Percentiles rank a stretch among this genome's conserved stretches.
Conservation (phyloP, 1,284 basidiomycete genomes). For the Fomitopsis betulina region DNA sequence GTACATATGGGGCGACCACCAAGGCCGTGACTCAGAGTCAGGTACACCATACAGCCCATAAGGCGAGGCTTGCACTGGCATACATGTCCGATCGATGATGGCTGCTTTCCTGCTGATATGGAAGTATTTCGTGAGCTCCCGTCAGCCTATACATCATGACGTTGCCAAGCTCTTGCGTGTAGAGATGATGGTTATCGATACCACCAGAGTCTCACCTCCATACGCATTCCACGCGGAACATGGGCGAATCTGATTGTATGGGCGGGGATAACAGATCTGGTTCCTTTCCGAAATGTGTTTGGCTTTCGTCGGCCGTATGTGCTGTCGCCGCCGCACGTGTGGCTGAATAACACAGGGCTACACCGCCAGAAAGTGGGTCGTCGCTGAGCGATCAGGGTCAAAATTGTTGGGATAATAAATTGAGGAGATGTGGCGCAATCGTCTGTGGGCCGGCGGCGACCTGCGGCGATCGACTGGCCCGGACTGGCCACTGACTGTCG, state of each 20-base stretch:
- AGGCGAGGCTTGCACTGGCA: too few relatives aligned
- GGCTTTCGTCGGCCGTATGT: background rate
- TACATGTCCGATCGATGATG: too few relatives aligned
- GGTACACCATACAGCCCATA: too few relatives aligned
- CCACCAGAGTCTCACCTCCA: background rate
- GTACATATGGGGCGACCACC: too few relatives aligned
- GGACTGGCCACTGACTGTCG: background rate
- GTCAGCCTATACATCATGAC: too few relatives aligned
- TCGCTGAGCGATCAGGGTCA: background rate
- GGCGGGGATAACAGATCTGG: background rate
- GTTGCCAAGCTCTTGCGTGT: background rate
- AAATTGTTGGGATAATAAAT: background rate
- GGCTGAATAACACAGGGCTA: background rate
- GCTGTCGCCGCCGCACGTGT: background rate
- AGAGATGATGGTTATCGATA: background rate
- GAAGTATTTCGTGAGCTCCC: too few relatives aligned
- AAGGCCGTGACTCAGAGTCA: too few relatives aligned
- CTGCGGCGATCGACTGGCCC: background rate
- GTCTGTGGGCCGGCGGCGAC: background rate
- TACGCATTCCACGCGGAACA: background rate
- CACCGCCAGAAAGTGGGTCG: background rate
- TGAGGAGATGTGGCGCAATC: background rate
- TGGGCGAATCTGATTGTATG: background rate
- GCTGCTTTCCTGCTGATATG: too few relatives aligned
- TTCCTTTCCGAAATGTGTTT: background rate